Percentiles rank a stretch among this genome's conserved stretches.
phyloP scores from a whole-genome alignment of 495 filamentous ascomycete genomes.

The Hypoxylon perforatum region DNA sequence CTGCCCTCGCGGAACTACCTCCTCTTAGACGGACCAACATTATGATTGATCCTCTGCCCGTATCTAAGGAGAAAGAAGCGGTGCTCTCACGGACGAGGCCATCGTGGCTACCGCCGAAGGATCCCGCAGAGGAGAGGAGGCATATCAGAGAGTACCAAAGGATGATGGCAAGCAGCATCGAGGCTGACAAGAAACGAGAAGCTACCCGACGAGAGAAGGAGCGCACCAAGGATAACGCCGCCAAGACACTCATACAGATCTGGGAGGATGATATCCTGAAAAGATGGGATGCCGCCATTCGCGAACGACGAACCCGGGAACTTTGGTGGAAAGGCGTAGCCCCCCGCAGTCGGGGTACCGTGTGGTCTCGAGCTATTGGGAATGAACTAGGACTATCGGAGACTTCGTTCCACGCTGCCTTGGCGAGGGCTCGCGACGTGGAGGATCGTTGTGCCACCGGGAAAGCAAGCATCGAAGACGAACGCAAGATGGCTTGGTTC shows the following conservation, averaged over 20 bases:
- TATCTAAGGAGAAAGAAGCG: slow-evolving; percentile 96
- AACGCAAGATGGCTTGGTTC: slow-evolving; percentile 66
- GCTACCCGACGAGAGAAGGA: slow-evolving; percentile 59
- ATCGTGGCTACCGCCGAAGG: slow-evolving; percentile 95
- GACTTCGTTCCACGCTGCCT: slow-evolving; percentile 80
- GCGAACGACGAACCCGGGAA: slow-evolving; percentile 81
- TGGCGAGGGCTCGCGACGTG: slow-evolving; percentile 77
- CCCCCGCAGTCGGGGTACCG: slow-evolving; percentile 77
- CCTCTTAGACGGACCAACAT: slow-evolving; percentile 87
- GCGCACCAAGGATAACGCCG: slow-evolving; percentile 63
- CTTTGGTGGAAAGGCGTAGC: slow-evolving; percentile 95
- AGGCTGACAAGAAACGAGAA: slow-evolving; percentile 70
- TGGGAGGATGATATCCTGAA: slow-evolving; percentile 92
- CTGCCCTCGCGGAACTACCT: slow-evolving; percentile 74
- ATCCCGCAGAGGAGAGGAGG: slow-evolving; percentile 89
- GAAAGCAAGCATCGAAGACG: slow-evolving; percentile 57
- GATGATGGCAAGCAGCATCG: slow-evolving; percentile 87
- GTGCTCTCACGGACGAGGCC: slow-evolving; percentile 90
- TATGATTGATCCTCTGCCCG: slow-evolving; percentile 95
- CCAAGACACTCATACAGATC: slow-evolving; percentile 77
- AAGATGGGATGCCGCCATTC: slow-evolving; percentile 81
- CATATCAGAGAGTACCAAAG: slow-evolving; percentile 91
- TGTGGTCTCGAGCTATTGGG: slow-evolving; percentile 89
- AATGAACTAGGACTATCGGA: slow-evolving; percentile 86
- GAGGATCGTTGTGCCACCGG: slow-evolving; percentile 61